Base-by-base conservation (phyloP, 1,139 yeast species). In the Scheffersomyces insectosa region DNA sequence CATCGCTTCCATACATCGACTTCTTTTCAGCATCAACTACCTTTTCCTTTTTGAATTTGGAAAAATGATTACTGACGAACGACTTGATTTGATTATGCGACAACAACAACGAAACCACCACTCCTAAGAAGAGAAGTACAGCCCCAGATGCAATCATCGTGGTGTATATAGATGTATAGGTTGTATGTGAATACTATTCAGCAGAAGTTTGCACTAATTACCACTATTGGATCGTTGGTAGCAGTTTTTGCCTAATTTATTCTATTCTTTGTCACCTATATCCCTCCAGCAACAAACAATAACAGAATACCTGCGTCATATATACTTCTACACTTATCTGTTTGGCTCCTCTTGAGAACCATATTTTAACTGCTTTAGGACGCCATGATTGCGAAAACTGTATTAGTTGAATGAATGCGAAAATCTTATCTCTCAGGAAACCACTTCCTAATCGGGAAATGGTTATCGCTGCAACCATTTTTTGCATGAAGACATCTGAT, bases 71-170 rank as follows among this genome's bases (percentile, higher is more conserved):
- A 8, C 37, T 33, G 23, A 35, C 29, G 8, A 49, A 30, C 3
- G 38, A 31, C 13, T n/a, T 36, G 2, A 50, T 6, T 41, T 56
- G 61, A 33, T 57, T 58, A 14, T 45, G 52, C 0, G 60, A 53
- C 30, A 59, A 44, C 5, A 47, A 14, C 11, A 58, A 28, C 3
- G 52, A 43, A 8, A 50, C 41, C 2, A 42, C 38, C 2, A 57
- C 12, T 5, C 49, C 60, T 8, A 49, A 45, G n/a, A 55, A 3
- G 14, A 57, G 35, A 4, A 50, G n/a, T 10, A 56, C 11, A n/a
- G 35, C 7, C 12, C 43, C 25, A 10, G 42, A 25, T 10, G 48
- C 52, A 38, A 47, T 36, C 40, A 39, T 38, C 34, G 2, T 35
- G 31, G 8, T 38, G 3, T 20, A 20, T 20, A 20, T 20, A 6